Conservation (phyloP, 2,329 filamentous ascomycete species). For the Fusarium humuli region DNA sequence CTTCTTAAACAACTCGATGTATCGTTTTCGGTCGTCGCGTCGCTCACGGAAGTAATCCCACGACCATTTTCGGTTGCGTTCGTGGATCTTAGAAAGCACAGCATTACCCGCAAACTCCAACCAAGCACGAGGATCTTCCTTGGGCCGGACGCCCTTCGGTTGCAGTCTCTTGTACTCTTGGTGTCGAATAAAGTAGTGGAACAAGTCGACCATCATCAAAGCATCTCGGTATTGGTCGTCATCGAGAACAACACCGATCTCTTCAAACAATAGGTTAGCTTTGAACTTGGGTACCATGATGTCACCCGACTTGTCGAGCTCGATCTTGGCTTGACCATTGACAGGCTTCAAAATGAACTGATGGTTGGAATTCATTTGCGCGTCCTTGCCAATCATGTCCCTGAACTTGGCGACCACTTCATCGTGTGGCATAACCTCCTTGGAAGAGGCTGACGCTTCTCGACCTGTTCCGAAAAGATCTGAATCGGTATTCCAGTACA, state of each 20-base stretch:
- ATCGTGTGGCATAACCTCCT: constrained; percentile 74
- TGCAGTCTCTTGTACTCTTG: constrained; percentile 96
- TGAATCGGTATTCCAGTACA: constrained; percentile 99
- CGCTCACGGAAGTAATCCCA: constrained; percentile 97
- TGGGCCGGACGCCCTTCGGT: constrained; percentile 82
- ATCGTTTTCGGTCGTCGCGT: constrained; percentile 86
- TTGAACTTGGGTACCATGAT: constrained; percentile 86
- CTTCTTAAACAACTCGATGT: constrained; percentile 97
- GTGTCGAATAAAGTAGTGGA: constrained; percentile 97
- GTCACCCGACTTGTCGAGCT: constrained; percentile 92
- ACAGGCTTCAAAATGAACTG: constrained; percentile 98
- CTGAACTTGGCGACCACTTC: constrained; percentile 83
- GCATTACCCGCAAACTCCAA: constrained; percentile 90
- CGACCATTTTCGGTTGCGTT: constrained; percentile 91
- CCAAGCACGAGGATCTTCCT: constrained; percentile 94
- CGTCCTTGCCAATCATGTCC: constrained; percentile 80
- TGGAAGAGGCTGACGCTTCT: constrained; percentile 63
- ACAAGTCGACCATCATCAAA: constrained; percentile 97
- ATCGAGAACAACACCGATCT: constrained; percentile 97
- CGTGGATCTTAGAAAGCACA: constrained; percentile 92
- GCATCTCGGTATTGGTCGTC: constrained; percentile 97
- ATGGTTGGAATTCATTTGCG: constrained; percentile 70
- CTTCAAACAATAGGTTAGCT: constrained; percentile 91
- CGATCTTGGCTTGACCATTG: constrained; percentile 92
- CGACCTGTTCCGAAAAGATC: constrained; percentile 84